phyloP scores from a whole-genome alignment of 2,329 filamentous ascomycete species.

The Lasiodiplodia sp. region DNA sequence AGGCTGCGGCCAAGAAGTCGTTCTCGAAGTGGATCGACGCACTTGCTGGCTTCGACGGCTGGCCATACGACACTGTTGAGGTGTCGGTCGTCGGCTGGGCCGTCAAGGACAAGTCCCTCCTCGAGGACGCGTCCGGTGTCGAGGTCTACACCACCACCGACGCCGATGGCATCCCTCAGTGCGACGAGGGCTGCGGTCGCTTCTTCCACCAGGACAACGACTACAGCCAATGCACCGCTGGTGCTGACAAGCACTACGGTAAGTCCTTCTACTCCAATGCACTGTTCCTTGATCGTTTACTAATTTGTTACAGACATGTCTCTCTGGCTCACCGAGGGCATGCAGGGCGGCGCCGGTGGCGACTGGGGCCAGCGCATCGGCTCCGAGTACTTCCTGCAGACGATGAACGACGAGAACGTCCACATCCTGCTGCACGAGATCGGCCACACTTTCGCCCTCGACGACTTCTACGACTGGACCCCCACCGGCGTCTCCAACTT shows the following conservation, averaged over 20 bases:
- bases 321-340: conserved; percentile 58
- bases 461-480: conserved; percentile 55
- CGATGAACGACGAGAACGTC: conserved; percentile 47
- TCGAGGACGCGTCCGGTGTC: conserved; percentile 48
- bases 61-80: conserved; percentile 51
- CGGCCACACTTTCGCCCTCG: conserved; percentile 25
- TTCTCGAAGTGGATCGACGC: conserved; percentile 54
- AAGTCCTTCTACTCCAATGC: background rate
- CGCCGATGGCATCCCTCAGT: conserved; percentile 52
- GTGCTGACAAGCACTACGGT: conserved; percentile 51
- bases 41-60: conserved; percentile 54
- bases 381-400: conserved; percentile 53
- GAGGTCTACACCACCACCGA: conserved; percentile 55
- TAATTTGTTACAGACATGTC: conserved; percentile 45
- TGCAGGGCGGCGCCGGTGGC: conserved; percentile 54
- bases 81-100: conserved; percentile 55
- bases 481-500: conserved; percentile 53
- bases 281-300: background rate
- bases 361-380: conserved; percentile 59
- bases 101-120: conserved; percentile 47
- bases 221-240: conserved; percentile 51
- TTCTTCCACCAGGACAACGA: conserved; percentile 56
- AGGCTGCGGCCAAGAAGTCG: conserved; percentile 44
- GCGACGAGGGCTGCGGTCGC: conserved; percentile 51
- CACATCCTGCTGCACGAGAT: conserved; percentile 57